Evolutionary conservation across 495 filamentous ascomycete species (phyloP).

Genomic region (Podospora sp.): DNA sequence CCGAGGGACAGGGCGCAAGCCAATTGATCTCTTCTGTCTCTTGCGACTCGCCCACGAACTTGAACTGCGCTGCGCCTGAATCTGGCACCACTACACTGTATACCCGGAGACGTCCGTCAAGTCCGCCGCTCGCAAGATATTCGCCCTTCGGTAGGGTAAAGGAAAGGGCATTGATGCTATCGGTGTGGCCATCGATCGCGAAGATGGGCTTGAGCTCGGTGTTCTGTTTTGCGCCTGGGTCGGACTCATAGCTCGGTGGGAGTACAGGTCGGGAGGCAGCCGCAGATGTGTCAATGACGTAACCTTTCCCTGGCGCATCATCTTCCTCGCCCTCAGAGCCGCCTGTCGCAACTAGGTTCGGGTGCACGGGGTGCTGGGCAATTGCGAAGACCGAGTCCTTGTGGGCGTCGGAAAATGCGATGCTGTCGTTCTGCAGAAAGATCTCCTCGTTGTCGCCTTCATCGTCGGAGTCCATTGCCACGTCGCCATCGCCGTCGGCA

Average conservation of each 20-base stretch:
- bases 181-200: constrained; percentile 82
- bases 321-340: constrained; percentile 80
- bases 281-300: constrained; percentile 73
- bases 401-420: constrained; percentile 88
- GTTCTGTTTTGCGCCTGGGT: constrained; percentile 57
- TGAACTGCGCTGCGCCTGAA: constrained; percentile 73
- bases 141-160: constrained; percentile 85
- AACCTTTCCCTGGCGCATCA: constrained; percentile 62
- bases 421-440: constrained; percentile 81
- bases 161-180: constrained; percentile 81
- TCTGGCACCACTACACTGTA: constrained; percentile 69
- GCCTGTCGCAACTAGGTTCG: constrained; percentile 80
- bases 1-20: constrained; percentile 73
- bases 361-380: constrained; percentile 81
- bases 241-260: constrained; percentile 71
- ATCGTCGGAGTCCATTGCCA: constrained; percentile 31
- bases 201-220: constrained; percentile 63
- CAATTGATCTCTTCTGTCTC: constrained; percentile 97
- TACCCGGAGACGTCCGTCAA: constrained; percentile 77
- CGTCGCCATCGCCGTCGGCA: constrained; percentile 60
- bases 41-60: constrained; percentile 65
- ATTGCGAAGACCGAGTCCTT: constrained; percentile 90
- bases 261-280: constrained; percentile 64
- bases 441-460: constrained; percentile 72
- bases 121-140: constrained; percentile 79